Evolutionary conservation across 345 rosid genomes (phyloP), one percentile per base, ranked within the genome.

Genomic region (Capsella bursapastoris): DNA sequence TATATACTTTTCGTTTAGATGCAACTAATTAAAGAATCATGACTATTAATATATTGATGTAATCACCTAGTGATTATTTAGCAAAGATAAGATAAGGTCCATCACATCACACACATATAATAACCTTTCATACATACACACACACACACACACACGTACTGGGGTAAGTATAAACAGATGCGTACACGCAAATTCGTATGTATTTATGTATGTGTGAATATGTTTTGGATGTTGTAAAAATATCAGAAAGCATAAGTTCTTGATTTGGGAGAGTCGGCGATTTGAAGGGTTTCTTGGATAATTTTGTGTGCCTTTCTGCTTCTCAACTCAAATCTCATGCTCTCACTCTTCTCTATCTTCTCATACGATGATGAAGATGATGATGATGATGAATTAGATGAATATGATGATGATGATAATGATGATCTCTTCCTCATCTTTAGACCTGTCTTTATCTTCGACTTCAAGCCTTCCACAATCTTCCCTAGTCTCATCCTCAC

Each of bases 261-360:
- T 78, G 82, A 64, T 11, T 47, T 83, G 3, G 96, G 96, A 13
- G 97, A 91, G 69, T 93, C 94, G 0, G 96, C 98, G 73, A 91
- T 82, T 66, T 85, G 80, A 58, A 93, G 75, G 37, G 97, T 93
- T 52, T 87, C 51, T 34, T 93, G 81, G 47, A 93, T 87, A 31
- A 93, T 83, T 80, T 88, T 91, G 45, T 80, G 74, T 7, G 98
- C 97, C 77, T 89, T 91, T 76, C 86, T 84, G 88, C 97, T 93
- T 76, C 86, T 84, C 1, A 93, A 83, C 79, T 93, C 98, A 53
- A 87, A 74, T 64, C 96, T 88, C 97, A 89, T 93, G 80, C 98
- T 93, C n/a, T 91, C 94, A 68, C 90, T 93, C 85, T 93, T 93
- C 56, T 91, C 96, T 49, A 93, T 84, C 91, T 87, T 91, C 66